A percentile compares a stretch with the other conserved stretches of the same genome.
These are phyloP conservation scores for Talaromyces ruber DNA, from an alignment of 495 filamentous ascomycete species.

Conservation along the genomic window DNA sequence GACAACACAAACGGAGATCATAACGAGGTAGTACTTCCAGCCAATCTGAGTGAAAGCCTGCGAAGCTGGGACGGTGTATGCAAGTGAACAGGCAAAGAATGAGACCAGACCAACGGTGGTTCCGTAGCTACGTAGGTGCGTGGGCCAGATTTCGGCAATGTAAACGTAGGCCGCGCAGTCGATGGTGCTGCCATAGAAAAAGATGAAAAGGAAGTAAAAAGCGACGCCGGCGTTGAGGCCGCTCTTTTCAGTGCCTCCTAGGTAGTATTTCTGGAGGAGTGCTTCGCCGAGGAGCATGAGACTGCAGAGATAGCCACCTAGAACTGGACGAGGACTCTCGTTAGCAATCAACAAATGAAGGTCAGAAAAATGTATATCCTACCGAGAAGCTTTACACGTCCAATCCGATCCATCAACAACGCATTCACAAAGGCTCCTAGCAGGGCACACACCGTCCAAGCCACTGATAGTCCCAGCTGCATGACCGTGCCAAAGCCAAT, in stretches of 20 bases:
- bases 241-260: not conserved
- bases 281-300: not conserved
- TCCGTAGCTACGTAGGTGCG: slow-evolving; percentile 2
- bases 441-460: not conserved
- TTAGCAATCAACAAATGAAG: not conserved
- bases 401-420: not conserved
- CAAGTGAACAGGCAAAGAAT: not conserved
- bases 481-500: not conserved
- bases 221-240: not conserved
- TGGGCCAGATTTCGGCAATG: slow-evolving; percentile 1
- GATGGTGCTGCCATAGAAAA: not conserved
- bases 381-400: not conserved
- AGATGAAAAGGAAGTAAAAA: not conserved
- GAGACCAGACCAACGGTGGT: not conserved
- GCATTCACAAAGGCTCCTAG: not conserved
- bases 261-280: not conserved
- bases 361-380: not conserved
- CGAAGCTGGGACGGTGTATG: not conserved
- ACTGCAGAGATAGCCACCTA: not conserved
- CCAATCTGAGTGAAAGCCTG: not conserved
- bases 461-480: not conserved
- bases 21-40: not conserved
- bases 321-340: not conserved
- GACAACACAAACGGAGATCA: not conserved
- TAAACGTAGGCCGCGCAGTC: slow-evolving; percentile 1